Evolutionary conservation across 257 asterid species (phyloP).

Genomic region (Scutellaria baicalensis): DNA sequence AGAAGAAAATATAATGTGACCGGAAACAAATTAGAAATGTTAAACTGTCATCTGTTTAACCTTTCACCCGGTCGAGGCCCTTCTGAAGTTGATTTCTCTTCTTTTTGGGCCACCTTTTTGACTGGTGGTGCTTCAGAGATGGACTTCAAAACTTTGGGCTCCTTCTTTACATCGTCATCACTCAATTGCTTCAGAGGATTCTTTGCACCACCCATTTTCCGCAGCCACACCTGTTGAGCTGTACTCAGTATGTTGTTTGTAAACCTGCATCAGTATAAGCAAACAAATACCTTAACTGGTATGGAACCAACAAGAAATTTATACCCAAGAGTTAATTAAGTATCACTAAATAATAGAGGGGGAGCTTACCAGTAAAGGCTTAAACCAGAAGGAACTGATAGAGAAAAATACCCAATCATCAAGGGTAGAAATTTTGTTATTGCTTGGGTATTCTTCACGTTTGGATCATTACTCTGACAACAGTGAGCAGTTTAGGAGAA

Average conservation of each 20-base stretch:
- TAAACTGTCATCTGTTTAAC: slow-evolving; percentile 25
- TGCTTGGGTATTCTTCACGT: slow-evolving; percentile 76
- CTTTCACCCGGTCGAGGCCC: slow-evolving; percentile 91
- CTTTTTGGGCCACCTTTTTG: slow-evolving; percentile 29
- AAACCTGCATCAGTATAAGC: slow-evolving; percentile 47
- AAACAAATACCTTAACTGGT: neutral
- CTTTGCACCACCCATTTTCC: slow-evolving; percentile 85
- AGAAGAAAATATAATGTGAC: neutral
- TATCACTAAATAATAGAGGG: neutral
- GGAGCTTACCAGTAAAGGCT: slow-evolving; percentile 86
- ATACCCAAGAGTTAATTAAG: neutral
- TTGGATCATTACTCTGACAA: slow-evolving; percentile 87
- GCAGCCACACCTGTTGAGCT: slow-evolving; percentile 83
- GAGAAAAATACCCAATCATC: slow-evolving; percentile 91
- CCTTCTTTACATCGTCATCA: slow-evolving; percentile 40
- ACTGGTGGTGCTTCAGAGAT: slow-evolving; percentile 40
- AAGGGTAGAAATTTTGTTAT: slow-evolving; percentile 79
- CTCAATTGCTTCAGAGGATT: slow-evolving; percentile 44
- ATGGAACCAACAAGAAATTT: neutral
- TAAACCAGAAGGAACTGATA: slow-evolving; percentile 97
- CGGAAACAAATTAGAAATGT: slow-evolving; percentile 2
- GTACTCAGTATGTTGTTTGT: slow-evolving; percentile 93
- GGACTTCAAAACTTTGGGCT: slow-evolving; percentile 37
- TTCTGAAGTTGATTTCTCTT: slow-evolving; percentile 37
- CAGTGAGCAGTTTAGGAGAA: slow-evolving; percentile 4